Base-by-base conservation (phyloP, 2,329 filamentous ascomycete genomes). In the Raffaelea arxii region DNA sequence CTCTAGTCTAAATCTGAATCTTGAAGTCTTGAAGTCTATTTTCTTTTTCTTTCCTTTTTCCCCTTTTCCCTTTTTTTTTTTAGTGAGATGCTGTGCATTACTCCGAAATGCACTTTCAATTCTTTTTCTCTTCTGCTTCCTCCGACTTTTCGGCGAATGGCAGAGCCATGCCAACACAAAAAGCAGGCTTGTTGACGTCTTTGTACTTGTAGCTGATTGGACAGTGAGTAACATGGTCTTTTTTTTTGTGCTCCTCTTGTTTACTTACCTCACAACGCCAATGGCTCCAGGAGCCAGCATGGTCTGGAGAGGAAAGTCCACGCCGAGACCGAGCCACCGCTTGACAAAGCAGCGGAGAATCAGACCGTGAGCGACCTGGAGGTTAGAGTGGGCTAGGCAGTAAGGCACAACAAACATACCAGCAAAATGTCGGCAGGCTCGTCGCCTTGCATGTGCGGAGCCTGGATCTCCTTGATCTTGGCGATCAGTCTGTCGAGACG, bases 291-390 rank as follows among this genome's bases (percentile, higher is more conserved):
- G 68, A 40, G 64, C 58, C 30, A 72, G 54, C 63, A 70, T 69
- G 61, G 72, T 59, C 11, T 60, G 54, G 21, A 71, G 50, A 5
- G 59, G 56, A 35, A 63, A 62, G n/a, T 64, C 64, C 50, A 72
- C 51, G 2, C 64, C 55, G 49, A 64, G 65, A 4, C 59, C 58
- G 40, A 72, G 49, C 70, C 69, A 73, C 9, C 70, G 56, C 55
- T 69, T 71, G 3, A 64, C 62, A 48, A 73, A 71, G 4, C 62
- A 65, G 24, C 69, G 65, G 5, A 72, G 61, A 18, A 71, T 61
- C 51, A 65, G 67, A 9, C 68, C 69, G 49, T 71, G 67, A 2
- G 68, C 62, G 24, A 68, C 60, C 44, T 60, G 25, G n/a, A 36
- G 16, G 38, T 11, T 23, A 42, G 4, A 22, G 32, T n/a, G 27